Base-by-base conservation (phyloP, 208 protist genomes). In the Leishmania mexicana region DNA sequence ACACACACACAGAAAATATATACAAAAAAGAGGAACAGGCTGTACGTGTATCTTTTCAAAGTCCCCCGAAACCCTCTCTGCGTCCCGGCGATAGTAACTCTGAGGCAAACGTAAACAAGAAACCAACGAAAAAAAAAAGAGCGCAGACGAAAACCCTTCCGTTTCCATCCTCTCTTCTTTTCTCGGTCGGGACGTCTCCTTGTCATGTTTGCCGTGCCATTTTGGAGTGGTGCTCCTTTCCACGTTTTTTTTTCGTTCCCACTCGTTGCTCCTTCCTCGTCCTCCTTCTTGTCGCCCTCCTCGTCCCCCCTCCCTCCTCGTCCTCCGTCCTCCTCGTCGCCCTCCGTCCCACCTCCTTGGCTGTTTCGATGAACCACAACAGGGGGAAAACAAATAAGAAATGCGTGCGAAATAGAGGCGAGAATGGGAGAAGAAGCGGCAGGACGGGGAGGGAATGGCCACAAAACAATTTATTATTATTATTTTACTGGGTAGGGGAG, bases 1-100 rank as follows among this genome's bases (percentile, higher is more conserved):
- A 71, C 73, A 79, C 58, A 75, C 28, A 51, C 3, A 28, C 53
- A 60, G 31, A 40, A 62, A 71, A 24, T 35, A 35, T 35, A 35
- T 35, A 35, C 31, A 35, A 67, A 31, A 60, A 38, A 45, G 54
- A 78, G 71, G 62, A 51, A 38, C 10, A 75, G 24, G 17, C 58
- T 28, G 31, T 53, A 62, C 81, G 81, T 58, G 68, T 78, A 78
- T 85, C 71, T 76, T 64, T 76, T 76, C 51, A 64, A 76, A 76
- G 73, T 62, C 73, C 73, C 35, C 51, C 31, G 31, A n/a, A 76
- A 62, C 1, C 24, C 28, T 13, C 8, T 64, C 51, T 76, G n/a
- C 31, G 35, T 7, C 51, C 13, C 13, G 13, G 60, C 51, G 35
- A 76, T 45, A 49, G 19, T 64, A 62, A 54, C 70, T 10, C 70